A percentile compares a stretch with the other conserved stretches of the same genome.
Conservation (phyloP, 495 filamentous ascomycete genomes). For the Daldinia caldariorum region DNA sequence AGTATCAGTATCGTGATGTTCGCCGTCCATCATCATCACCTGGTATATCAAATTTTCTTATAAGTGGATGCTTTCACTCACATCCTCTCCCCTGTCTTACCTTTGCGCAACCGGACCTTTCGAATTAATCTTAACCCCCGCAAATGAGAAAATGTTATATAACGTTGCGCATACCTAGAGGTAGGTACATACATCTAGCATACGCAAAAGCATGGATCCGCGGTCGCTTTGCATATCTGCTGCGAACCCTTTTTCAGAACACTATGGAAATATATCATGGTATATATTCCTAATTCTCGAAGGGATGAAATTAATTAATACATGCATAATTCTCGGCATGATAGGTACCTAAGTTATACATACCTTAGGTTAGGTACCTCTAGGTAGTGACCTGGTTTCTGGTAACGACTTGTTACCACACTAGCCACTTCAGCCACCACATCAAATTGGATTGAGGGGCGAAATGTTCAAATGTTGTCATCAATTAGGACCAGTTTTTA, state of each 20-base stretch:
- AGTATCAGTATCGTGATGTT: constrained; percentile 25
- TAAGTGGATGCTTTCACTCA: background rate
- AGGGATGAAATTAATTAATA: background rate
- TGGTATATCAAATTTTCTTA: constrained; percentile 6
- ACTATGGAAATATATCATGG: no score
- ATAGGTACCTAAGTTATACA: background rate
- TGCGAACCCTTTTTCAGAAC: background rate
- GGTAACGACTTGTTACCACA: background rate
- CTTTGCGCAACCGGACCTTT: constrained; percentile 9
- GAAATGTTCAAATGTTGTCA: background rate
- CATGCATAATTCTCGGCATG: background rate
- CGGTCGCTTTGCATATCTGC: constrained; percentile 24
- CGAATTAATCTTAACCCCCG: no score
- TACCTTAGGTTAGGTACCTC: no score
- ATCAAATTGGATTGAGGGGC: background rate
- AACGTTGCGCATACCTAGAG: no score
- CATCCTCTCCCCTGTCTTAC: constrained; percentile 14
- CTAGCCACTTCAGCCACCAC: background rate
- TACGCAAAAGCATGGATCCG: constrained; percentile 23
- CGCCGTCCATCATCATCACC: constrained; percentile 12
- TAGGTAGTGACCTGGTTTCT: no score
- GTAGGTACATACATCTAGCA: constrained; percentile 38
- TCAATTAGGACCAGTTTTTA: constrained; percentile 2
- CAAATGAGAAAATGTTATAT: no score
- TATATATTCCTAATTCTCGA: background rate